A percentile compares a stretch with the other conserved stretches of the same genome.
Evolutionary conservation across 768 basidiomycete genomes (phyloP).

Genomic region (Amanita muscaria): DNA sequence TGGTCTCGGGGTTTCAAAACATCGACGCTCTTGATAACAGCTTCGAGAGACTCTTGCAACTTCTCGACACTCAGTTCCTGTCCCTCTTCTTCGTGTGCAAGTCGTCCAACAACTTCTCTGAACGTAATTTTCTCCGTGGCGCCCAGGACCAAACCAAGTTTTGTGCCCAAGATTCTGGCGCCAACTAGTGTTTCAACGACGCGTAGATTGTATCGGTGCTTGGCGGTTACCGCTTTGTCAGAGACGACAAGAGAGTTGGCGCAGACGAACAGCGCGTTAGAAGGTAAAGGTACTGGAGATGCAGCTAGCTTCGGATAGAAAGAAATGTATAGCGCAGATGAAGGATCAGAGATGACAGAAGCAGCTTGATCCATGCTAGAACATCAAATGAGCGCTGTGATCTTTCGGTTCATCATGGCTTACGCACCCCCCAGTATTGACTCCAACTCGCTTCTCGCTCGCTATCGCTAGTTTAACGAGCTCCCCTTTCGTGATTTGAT

Average conservation of each 20-base stretch:
- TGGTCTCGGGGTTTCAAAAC: constrained; percentile 37
- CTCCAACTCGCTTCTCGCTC: constrained; percentile 78
- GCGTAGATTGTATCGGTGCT: constrained; percentile 77
- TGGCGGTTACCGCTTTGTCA: constrained; percentile 72
- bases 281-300: constrained; percentile 53
- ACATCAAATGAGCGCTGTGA: not conserved
- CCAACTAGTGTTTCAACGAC: constrained; percentile 86
- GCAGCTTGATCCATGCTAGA: constrained; percentile 86
- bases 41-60: constrained; percentile 40
- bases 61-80: constrained; percentile 35
- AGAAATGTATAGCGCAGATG: constrained; percentile 68
- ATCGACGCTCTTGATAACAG: constrained; percentile 39
- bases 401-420: not conserved
- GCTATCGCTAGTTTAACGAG: constrained; percentile 76
- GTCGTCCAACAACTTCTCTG: constrained; percentile 56
- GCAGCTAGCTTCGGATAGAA: constrained; percentile 73
- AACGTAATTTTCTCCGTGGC: constrained; percentile 50
- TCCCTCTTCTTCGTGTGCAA: constrained; percentile 31
- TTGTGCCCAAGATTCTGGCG: constrained; percentile 61
- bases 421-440: constrained; percentile 70
- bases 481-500: constrained; percentile 48
- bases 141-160: constrained; percentile 37
- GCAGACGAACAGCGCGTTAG: constrained; percentile 55
- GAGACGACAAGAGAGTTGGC: constrained; percentile 81
- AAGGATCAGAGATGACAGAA: constrained; percentile 66